Conservation (phyloP, 768 basidiomycete genomes). For the Myochromella boudieri region DNA sequence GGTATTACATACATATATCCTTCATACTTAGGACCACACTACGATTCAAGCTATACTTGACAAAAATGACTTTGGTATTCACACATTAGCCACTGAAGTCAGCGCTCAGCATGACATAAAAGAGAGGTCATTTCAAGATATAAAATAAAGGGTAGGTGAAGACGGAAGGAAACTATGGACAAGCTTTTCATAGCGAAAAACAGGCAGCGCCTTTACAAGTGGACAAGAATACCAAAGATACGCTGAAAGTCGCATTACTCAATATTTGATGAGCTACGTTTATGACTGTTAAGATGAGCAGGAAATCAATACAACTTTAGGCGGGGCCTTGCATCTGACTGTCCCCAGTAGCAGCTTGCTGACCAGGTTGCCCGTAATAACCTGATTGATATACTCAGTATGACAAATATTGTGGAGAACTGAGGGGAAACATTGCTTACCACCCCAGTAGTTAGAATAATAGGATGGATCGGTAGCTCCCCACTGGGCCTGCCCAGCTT, state of each 20-base stretch:
- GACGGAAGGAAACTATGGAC: slow-evolving; percentile 16
- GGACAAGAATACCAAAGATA: slow-evolving; percentile 5
- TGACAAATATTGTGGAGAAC: not conserved
- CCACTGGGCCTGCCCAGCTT: slow-evolving; percentile 76
- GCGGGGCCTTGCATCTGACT: slow-evolving; percentile 51
- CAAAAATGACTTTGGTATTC: not conserved
- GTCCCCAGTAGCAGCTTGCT: slow-evolving; percentile 58
- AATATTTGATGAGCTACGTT: slow-evolving; percentile 29
- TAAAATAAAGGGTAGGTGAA: slow-evolving; percentile 18
- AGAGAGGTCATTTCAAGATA: no score
- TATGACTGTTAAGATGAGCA: slow-evolving; percentile 29
- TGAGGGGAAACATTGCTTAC: slow-evolving; percentile 38
- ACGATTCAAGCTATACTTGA: not conserved
- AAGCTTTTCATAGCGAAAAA: slow-evolving; percentile 16
- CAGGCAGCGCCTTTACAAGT: slow-evolving; percentile 19
- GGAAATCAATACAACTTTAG: slow-evolving; percentile 29
- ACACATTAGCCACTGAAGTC: no score
- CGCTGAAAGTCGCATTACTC: slow-evolving; percentile 18
- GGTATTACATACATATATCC: slow-evolving; percentile 22
- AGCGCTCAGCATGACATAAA: no score
- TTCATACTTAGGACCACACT: slow-evolving; percentile 5
- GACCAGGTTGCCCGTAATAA: slow-evolving; percentile 74
- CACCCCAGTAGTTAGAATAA: slow-evolving; percentile 84
- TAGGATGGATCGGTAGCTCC: slow-evolving; percentile 71
- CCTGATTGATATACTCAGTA: slow-evolving; percentile 40